Evolutionary conservation across 177 flowering plant species (phyloP).

Genomic region (Telopea speciosissima): DNA sequence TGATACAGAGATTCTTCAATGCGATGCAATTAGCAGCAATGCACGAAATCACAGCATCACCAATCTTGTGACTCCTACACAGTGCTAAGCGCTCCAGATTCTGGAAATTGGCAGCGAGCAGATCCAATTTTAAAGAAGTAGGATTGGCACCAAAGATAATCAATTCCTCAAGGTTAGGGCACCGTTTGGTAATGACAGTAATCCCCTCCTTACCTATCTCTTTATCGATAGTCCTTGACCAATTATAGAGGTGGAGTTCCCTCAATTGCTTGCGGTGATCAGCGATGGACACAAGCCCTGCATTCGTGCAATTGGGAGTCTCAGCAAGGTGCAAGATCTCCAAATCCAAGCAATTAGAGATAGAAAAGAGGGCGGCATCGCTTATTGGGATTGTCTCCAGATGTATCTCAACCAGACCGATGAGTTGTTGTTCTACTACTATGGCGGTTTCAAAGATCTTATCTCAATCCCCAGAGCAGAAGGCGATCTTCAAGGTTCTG

Average conservation of each 20-base stretch:
- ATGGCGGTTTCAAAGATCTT: conserved; percentile 36
- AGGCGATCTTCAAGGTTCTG: conserved; percentile 50
- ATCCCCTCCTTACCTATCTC: conserved; percentile 85
- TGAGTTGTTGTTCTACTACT: conserved; percentile 27
- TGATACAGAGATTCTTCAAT: conserved; percentile 77
- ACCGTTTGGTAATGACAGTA: no score
- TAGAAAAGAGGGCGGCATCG: no score
- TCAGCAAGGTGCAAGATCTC: conserved; percentile 78
- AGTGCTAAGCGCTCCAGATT: conserved; percentile 71
- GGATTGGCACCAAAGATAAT: conserved; percentile 84
- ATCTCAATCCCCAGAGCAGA: conserved; percentile 73
- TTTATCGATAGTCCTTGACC: conserved; percentile 75
- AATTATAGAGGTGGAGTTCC: conserved; percentile 86
- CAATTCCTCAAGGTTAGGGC: conserved; percentile 72
- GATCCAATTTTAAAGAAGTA: conserved; percentile 52
- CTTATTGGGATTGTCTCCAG: conserved; percentile 65
- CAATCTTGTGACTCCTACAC: conserved; percentile 80
- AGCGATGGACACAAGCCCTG: no score
- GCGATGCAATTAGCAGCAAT: conserved; percentile 70
- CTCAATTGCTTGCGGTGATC: conserved; percentile 61
- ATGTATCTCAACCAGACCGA: conserved; percentile 60
- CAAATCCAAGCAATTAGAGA: no score
- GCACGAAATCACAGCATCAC: conserved; percentile 69
- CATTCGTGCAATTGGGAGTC: no score
- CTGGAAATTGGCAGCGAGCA: conserved; percentile 55